Evolutionary conservation across 352 stramenopile genomes (phyloP), one percentile per base, ranked within the genome.

Genomic region (Globisporangium parvum): DNA sequence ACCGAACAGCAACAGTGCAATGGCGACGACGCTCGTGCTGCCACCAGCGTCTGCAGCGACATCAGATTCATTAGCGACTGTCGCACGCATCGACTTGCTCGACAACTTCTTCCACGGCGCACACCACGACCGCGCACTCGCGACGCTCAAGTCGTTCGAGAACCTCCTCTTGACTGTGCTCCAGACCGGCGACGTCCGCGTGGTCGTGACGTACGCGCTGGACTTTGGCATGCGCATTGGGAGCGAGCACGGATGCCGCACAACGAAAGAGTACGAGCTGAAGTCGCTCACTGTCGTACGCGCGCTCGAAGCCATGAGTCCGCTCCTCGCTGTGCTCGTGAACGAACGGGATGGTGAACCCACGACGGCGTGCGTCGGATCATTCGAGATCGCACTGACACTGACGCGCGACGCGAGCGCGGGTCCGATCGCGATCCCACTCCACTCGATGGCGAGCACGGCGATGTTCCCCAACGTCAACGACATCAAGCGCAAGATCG

Each of bases 31-130:
- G 18, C 28, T 24, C 37, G 33, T 23, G 4, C 40, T 55, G 31
- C 0, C 15, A 40, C 47, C 17, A 6, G 42, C 10, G 5, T 28
- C 46, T 4, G 40, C 51, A 24, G 58, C 55, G 4, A 9, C 26
- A 3, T 6, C 44, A 10, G 51, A 12, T 15, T 6, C 47, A 0
- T 24, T 47, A n/a, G 20, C 15, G 8, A 37, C 39, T 3, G 2
- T 40, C 8, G 39, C 57, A 15, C 57, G 57, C 6, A 70, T 86
- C 41, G 64, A 74, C 5, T 46, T 89, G 2, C 39, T 85, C 9
- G 65, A 67, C 20, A 86, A 85, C 31, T 87, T 89, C 37, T 87
- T 71, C 24, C 70, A 89, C 48, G 73, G 73, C 17, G 70, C 72
- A 1, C 71, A 89, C 50, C 39, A 78, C 20, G 79, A 89, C 41